A percentile compares a stretch with the other conserved stretches of the same genome.
phyloP scores from a whole-genome alignment of 176 grass and related monocot genomes.

The Pontederia paniculata region DNA sequence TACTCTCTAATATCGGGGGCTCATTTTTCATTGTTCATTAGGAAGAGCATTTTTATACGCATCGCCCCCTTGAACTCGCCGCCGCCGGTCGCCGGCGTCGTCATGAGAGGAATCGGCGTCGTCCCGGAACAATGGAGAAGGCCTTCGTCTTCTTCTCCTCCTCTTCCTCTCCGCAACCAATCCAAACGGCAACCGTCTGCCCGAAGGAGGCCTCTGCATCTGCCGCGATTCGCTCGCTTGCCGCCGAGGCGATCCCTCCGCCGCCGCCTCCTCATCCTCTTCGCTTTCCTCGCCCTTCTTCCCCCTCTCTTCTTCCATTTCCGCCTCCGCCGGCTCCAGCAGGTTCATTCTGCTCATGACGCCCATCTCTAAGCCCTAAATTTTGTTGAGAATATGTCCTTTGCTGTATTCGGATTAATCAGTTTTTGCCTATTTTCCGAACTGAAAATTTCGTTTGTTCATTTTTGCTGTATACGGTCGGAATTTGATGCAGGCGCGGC shows the following conservation, averaged over 20 bases:
- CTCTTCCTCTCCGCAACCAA: constrained; percentile 30
- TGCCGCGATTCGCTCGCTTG: constrained; percentile 24
- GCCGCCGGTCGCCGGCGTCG: too few species aligned
- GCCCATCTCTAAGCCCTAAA: not conserved
- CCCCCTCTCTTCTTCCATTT: constrained; percentile 74
- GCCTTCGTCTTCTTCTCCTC: constrained; percentile 17
- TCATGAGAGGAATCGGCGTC: not conserved
- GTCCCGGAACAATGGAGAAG: not conserved
- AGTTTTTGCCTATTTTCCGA: not conserved
- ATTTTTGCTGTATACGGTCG: not conserved
- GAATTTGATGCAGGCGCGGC: constrained; percentile 37
- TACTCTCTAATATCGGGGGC: too few species aligned
- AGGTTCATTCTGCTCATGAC: constrained; percentile 8
- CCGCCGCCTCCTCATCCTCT: constrained; percentile 40
- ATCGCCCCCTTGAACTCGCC: too few species aligned
- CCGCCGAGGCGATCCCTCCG: constrained; percentile 36
- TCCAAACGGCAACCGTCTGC: not conserved
- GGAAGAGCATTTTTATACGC: too few species aligned
- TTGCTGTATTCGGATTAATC: not conserved
- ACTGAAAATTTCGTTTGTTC: not conserved
- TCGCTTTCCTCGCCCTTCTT: constrained; percentile 45
- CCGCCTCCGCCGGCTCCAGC: constrained; percentile 68
- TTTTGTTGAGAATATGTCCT: not conserved
- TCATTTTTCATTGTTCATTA: too few species aligned
- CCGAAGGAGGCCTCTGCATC: constrained; percentile 1